Conservation (phyloP, 306 rosid species). For the Pueraria montana region DNA sequence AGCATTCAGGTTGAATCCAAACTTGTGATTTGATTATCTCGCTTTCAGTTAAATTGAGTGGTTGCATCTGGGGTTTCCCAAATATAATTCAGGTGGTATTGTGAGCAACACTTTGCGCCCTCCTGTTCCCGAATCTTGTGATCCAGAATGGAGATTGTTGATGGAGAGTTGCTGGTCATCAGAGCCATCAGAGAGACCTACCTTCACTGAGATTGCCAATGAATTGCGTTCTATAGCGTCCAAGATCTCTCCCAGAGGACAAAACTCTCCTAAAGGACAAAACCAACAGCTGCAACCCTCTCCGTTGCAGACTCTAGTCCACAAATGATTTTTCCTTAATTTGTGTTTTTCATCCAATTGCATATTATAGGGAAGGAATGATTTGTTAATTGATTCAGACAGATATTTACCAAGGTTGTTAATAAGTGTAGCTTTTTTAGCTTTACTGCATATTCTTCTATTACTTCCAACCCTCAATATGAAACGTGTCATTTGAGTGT, state of each 20-base stretch:
- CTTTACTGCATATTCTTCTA: background rate
- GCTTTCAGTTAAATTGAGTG: conserved; percentile 25
- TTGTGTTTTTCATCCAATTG: conserved; percentile 38
- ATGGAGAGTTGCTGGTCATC: conserved; percentile 94
- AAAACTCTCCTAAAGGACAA: conserved; percentile 46
- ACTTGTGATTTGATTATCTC: background rate
- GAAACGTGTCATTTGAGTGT: conserved; percentile 9
- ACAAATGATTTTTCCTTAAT: conserved; percentile 48
- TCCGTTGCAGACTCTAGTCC: conserved; percentile 40
- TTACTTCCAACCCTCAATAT: conserved; percentile 21
- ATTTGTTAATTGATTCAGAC: conserved; percentile 19
- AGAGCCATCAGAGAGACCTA: conserved; percentile 84
- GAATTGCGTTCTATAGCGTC: conserved; percentile 77
- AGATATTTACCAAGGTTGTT: conserved; percentile 18
- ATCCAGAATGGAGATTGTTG: conserved; percentile 72
- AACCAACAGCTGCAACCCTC: conserved; percentile 56
- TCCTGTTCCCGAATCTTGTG: conserved; percentile 64
- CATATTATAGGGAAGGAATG: conserved; percentile 37
- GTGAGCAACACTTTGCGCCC: conserved; percentile 94
- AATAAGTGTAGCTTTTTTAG: background rate
- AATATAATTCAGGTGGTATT: conserved; percentile 75
- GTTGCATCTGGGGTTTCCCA: conserved; percentile 14
- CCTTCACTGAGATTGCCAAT: conserved; percentile 76
- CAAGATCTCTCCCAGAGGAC: conserved; percentile 67
- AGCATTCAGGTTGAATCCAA: conserved; percentile 5